phyloP scores from a whole-genome alignment of 371 early-diverging fungal species.

The Mucor circinelloides region DNA sequence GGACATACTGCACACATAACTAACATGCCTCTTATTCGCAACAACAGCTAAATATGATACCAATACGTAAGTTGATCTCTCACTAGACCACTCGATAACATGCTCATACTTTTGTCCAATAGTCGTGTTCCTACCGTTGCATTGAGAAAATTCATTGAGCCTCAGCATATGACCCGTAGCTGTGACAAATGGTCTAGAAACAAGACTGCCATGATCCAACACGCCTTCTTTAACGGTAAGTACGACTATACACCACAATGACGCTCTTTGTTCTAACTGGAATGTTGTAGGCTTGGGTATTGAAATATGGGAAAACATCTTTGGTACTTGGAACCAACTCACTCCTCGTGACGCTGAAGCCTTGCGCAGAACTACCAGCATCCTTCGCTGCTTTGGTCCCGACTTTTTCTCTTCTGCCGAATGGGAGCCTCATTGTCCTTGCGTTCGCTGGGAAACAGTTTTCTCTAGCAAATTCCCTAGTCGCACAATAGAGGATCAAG shows the following conservation, averaged over 20 bases:
- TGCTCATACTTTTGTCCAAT: neutral
- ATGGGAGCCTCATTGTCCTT: conserved; percentile 37
- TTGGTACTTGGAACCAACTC: conserved; percentile 32
- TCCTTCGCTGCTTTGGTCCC: conserved; percentile 30
- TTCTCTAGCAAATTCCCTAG: conserved; percentile 27
- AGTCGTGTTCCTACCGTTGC: conserved; percentile 33
- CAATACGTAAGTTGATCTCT: conserved; percentile 9
- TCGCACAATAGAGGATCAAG: conserved; percentile 13
- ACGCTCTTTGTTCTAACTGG: neutral
- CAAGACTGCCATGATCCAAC: conserved; percentile 31
- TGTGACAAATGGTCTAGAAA: conserved; percentile 35
- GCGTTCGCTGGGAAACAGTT: conserved; percentile 31
- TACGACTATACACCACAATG: neutral
- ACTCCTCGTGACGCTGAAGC: conserved; percentile 35
- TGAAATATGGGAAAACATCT: conserved; percentile 37
- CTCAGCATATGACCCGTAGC: conserved; percentile 30
- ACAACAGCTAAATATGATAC: conserved; percentile 26
- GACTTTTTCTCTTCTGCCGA: conserved; percentile 29
- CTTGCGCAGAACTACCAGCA: conserved; percentile 23
- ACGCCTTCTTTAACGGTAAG: conserved; percentile 35
- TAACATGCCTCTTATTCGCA: neutral
- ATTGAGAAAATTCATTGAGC: conserved; percentile 23
- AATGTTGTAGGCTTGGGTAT: conserved; percentile 23
- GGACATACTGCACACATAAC: too few relatives aligned
- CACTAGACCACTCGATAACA: neutral